Percentiles rank a stretch among this genome's conserved stretches.
Conservation (phyloP, 495 filamentous ascomycete genomes). For the Hypoxylon lienhwacheense region DNA sequence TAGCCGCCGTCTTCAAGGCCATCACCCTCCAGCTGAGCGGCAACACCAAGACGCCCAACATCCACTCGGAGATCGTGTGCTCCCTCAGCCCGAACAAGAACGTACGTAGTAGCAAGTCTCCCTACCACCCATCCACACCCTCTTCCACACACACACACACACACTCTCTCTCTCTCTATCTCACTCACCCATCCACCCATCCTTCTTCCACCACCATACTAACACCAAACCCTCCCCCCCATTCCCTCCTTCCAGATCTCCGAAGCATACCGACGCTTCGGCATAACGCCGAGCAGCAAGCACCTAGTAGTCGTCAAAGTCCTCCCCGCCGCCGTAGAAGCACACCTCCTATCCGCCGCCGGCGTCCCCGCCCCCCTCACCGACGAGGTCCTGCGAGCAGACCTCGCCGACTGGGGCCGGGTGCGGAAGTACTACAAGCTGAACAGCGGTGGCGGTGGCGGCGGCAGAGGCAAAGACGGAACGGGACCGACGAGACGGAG, state of each 20-base stretch:
- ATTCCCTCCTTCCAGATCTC: slow-evolving; percentile 64
- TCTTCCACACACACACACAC: not conserved
- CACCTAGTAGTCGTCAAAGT: slow-evolving; percentile 79
- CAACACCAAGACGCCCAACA: slow-evolving; percentile 75
- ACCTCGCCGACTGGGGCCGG: slow-evolving; percentile 64
- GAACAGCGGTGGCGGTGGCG: slow-evolving; percentile 54
- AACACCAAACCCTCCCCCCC: not conserved
- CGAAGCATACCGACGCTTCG: slow-evolving; percentile 86
- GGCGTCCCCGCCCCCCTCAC: slow-evolving; percentile 64
- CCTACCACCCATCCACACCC: slow-evolving; percentile 15
- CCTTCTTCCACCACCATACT: not conserved
- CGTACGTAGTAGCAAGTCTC: slow-evolving; percentile 48
- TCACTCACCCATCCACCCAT: not conserved
- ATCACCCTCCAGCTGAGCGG: slow-evolving; percentile 62
- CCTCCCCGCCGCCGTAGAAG: slow-evolving; percentile 56
- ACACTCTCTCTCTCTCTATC: too few species aligned
- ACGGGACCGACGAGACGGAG: slow-evolving; percentile 53
- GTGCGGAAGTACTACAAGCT: slow-evolving; percentile 86
- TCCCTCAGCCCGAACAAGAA: slow-evolving; percentile 83
- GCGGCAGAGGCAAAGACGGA: slow-evolving; percentile 40
- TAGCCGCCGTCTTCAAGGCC: slow-evolving; percentile 78
- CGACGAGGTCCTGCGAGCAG: slow-evolving; percentile 57
- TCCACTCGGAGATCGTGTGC: slow-evolving; percentile 92
- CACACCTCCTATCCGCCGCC: slow-evolving; percentile 64
- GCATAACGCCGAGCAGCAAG: slow-evolving; percentile 69